Evolutionary conservation across 2,329 filamentous ascomycete genomes (phyloP).

Genomic region (Diaporthe citriasiana): DNA sequence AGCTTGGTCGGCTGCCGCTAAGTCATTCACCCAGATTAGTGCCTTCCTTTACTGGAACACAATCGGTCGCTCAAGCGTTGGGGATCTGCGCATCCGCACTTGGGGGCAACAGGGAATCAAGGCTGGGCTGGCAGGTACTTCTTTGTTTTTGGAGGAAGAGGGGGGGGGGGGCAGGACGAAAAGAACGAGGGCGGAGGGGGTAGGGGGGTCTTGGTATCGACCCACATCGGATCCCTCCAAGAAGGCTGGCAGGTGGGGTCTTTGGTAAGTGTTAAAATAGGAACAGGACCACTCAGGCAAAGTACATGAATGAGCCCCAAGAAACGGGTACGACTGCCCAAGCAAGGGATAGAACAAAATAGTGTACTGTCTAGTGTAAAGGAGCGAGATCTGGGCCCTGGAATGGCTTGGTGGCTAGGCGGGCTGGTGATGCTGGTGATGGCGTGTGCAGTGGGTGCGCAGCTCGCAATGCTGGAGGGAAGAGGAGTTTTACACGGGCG

Average conservation of each 20-base stretch:
- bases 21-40: slow-evolving; percentile 24
- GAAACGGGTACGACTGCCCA: not conserved
- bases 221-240: slow-evolving; percentile 2
- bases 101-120: slow-evolving; percentile 6
- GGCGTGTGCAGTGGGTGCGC: slow-evolving; percentile 19
- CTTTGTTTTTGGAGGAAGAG: not conserved
- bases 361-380: not conserved
- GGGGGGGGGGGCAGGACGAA: no score
- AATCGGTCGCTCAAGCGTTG: slow-evolving; percentile 16
- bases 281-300: not conserved
- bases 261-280: not conserved
- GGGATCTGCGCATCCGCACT: slow-evolving; percentile 23
- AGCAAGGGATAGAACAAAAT: not conserved
- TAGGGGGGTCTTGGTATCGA: not conserved
- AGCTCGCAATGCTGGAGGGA: slow-evolving; percentile 25
- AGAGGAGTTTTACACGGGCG: no score
- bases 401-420: slow-evolving; percentile 21
- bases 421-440: slow-evolving; percentile 18
- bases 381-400: slow-evolving; percentile 5
- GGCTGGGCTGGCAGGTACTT: not conserved
- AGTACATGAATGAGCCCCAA: not conserved
- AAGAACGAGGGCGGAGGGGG: not conserved
- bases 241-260: slow-evolving; percentile 19
- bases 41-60: slow-evolving; percentile 29
- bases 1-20: slow-evolving; percentile 22